Evolutionary conservation across 2,329 filamentous ascomycete genomes (phyloP).

Genomic region (Aspergillus amoenus): DNA sequence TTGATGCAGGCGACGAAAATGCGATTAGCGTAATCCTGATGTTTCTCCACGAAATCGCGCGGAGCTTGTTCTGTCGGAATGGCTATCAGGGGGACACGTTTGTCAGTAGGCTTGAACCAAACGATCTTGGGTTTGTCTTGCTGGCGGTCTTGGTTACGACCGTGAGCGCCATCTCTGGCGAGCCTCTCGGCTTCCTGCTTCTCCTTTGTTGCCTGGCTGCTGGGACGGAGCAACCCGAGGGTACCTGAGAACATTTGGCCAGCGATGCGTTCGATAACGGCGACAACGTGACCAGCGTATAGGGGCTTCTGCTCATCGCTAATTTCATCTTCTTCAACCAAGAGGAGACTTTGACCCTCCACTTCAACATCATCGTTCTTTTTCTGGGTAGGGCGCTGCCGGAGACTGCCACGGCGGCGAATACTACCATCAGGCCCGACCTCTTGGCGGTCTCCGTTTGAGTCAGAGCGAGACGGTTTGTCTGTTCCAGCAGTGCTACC

Average conservation of each 20-base stretch:
- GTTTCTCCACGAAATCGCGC: conserved; percentile 96
- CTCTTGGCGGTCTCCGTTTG: conserved; percentile 61
- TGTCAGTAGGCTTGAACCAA: conserved; percentile 99
- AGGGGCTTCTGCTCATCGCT: conserved; percentile 97
- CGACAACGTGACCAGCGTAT: conserved; percentile 95
- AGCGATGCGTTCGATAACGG: conserved; percentile 93
- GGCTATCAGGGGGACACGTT: conserved; percentile 95
- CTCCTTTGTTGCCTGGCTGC: conserved; percentile 98
- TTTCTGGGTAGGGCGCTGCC: conserved; percentile 97
- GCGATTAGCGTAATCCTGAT: conserved; percentile 94
- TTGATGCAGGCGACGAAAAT: conserved; percentile 99
- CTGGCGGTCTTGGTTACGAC: conserved; percentile 72
- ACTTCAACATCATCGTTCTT: conserved; percentile 99
- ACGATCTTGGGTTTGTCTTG: conserved; percentile 99
- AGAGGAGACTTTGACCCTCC: conserved; percentile 91
- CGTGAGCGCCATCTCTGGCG: conserved; percentile 77
- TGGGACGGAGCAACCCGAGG: conserved; percentile 87
- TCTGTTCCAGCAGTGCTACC: conserved; percentile 71
- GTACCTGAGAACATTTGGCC: conserved; percentile 99
- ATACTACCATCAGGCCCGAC: conserved; percentile 75
- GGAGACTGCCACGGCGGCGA: conserved; percentile 87
- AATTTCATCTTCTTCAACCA: conserved; percentile 98
- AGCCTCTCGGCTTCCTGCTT: conserved; percentile 97
- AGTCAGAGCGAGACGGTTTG: conserved; percentile 58
- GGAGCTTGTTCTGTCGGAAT: conserved; percentile 98